phyloP scores from a whole-genome alignment of 208 protist species.

The Leishmania major region DNA sequence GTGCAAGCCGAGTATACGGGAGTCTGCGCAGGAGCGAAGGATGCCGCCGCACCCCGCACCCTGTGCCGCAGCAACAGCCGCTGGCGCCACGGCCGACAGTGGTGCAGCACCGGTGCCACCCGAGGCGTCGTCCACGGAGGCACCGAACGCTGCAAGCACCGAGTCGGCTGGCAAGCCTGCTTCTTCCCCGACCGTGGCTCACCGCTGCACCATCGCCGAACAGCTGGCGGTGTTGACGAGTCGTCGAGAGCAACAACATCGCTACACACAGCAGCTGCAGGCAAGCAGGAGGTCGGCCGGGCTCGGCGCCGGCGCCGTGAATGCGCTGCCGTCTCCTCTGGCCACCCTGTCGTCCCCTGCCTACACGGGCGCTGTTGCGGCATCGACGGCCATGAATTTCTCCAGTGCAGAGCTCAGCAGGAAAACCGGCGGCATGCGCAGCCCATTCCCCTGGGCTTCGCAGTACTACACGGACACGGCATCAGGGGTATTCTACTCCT shows the following conservation, averaged over 20 bases:
- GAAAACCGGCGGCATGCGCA: neutral
- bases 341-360: neutral
- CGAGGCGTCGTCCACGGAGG: neutral
- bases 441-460: neutral
- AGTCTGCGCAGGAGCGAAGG: neutral
- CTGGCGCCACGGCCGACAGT: neutral
- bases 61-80: neutral
- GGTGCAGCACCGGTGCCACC: neutral
- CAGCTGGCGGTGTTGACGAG: constrained; percentile 50
- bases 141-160: neutral
- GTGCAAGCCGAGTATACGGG: neutral
- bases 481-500: constrained; percentile 17
- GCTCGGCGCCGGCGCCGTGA: neutral
- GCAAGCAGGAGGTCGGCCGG: neutral
- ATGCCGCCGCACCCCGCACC: neutral
- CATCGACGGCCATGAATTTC: neutral
- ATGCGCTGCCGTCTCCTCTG: neutral
- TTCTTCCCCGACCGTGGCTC: constrained; percentile 15
- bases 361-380: neutral
- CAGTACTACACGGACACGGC: constrained; percentile 28
- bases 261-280: constrained; percentile 17
- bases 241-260: constrained; percentile 51
- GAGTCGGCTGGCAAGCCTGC: neutral
- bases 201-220: constrained; percentile 40
- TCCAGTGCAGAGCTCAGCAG: neutral